Base-by-base conservation (phyloP, 1,139 yeast species). In the Barnettozyma hawaiiensis region DNA sequence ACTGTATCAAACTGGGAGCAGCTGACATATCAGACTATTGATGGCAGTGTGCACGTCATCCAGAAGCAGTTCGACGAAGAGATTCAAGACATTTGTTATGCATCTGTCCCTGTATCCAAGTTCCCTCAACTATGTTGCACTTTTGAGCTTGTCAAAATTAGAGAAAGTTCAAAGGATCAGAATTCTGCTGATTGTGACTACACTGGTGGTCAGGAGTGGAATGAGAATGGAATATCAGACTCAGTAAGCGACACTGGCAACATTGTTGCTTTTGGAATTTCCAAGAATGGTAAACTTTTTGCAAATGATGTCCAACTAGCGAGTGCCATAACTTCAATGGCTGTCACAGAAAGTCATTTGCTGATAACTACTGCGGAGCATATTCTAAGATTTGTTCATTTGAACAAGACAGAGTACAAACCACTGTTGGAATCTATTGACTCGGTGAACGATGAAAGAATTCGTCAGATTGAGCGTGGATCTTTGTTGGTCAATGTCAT, bases 311-410 rank as follows among this genome's bases (percentile, higher is more conserved):
- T 67, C 12, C 81, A 75, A 46, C 62, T 92, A n/a, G 74, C 87
- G 1, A 68, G 76, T 9, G 89, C 92, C 9, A 94, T 87, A 6
- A 90, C 97, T 0, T 90, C 97, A 0, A 64, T 92, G 45, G 75
- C 78, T 47, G 66, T 85, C 20, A 80, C 96, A 0, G 90, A 82
- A 41, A 70, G 78, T 2, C 85, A 85, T 56, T 66, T 92, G 31
- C 65, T 89, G 22, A 84, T 85, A 61, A 92, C 98, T 0, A 90
- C 96, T 2, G 95, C 95, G 3, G 94, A 85, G 54, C 85, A 89
- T 47, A 78, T 78, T 49, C 71, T 92, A 50, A 85, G 90, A 59
- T 89, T 94, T 56, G 75, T 87, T 34, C 97, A 89, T 62, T 67
- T 90, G 57, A 69, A 69, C 36, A 57, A 73, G 1, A 65, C 67